Base-by-base conservation (phyloP, 2,329 filamentous ascomycete genomes). In the Fusarium penzigii region DNA sequence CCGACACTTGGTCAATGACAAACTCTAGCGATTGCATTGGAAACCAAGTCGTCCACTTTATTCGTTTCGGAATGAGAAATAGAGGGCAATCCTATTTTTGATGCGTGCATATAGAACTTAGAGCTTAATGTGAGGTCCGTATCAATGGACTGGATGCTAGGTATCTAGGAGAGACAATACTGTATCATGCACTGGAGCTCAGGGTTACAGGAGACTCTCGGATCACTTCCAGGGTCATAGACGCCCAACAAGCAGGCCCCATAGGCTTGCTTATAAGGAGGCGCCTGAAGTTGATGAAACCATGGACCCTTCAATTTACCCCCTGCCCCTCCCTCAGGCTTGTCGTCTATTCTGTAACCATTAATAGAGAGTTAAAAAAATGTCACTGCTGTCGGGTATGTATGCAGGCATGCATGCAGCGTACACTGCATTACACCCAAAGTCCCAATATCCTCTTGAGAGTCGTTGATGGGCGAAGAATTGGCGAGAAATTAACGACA, bases 171-270 rank as follows among this genome's bases (percentile, higher is more conserved):
- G 32, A 9, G 13, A 12, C 32, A 3, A 36, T 14, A 12, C 32
- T 36, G 32, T 36, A 36, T 36, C 32, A 36, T 36, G 32, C 9
- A 11, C 32, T 3, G 13, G 32, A 14, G 13, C 32, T 11, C 13
- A 14, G 13, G 13, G 32, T 40, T 40, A 48, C 44, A 48, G 45
- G 20, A 5, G 20, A 25, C 20, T 25, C 20, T 25, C 20, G 7
- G 20, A 25, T 25, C 20, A 25, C 20, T 25, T 25, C 20, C 20
- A 25, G 20, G 20, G 49, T 51, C 47, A 45, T 53, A 61, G 50
- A 46, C 55, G 51, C 62, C 59, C 48, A 61, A 61, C 51, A 53
- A 55, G 54, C 40, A 49, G 34, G 34, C 39, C 20, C 20, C 20
- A 25, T 25, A 7, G 20, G 20, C 20, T 25, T 25, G 20, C 20